A percentile compares a stretch with the other conserved stretches of the same genome.
These are phyloP conservation scores for Buddleja alternifolia DNA, from an alignment of 257 asterid genomes.

Conservation along the genomic window DNA sequence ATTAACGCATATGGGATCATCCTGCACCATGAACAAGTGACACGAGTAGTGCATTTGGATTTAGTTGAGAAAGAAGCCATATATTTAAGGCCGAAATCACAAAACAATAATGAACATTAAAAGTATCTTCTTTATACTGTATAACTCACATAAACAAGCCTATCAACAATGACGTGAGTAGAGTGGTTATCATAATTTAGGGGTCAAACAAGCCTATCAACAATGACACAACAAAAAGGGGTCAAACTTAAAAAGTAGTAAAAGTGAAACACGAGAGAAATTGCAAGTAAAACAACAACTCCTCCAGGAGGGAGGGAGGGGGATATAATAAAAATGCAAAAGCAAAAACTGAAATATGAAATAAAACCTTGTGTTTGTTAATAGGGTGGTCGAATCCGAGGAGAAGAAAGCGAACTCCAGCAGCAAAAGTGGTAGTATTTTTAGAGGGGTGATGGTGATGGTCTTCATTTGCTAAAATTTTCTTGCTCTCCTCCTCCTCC, in stretches of 20 bases:
- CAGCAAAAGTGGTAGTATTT: too few relatives aligned
- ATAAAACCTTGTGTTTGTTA: slow-evolving; percentile 51
- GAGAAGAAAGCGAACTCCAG: slow-evolving; percentile 64
- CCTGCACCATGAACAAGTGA: slow-evolving; percentile 63
- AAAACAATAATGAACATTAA: too few relatives aligned
- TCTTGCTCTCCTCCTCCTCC: slow-evolving; percentile 42
- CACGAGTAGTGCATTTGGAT: background rate
- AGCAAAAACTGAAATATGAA: background rate
- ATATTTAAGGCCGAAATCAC: too few relatives aligned
- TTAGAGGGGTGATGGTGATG: too few relatives aligned
- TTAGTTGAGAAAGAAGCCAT: background rate
- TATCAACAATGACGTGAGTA: slow-evolving; percentile 74
- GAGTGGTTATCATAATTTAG: slow-evolving; percentile 65
- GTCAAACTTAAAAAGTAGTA: too few relatives aligned
- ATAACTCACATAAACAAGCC: slow-evolving; percentile 63
- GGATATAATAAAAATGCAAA: too few relatives aligned
- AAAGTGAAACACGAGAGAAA: background rate
- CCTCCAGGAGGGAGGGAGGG: too few relatives aligned
- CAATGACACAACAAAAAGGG: background rate
- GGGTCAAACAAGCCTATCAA: slow-evolving; percentile 40
- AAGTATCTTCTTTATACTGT: too few relatives aligned
- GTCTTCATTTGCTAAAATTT: slow-evolving; percentile 37
- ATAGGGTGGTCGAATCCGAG: slow-evolving; percentile 53
- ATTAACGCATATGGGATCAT: slow-evolving; percentile 76
- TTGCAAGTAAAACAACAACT: background rate